These are phyloP conservation scores for Inosperma sp. DNA, from an alignment of 768 basidiomycete species.

Conservation along the genomic window DNA sequence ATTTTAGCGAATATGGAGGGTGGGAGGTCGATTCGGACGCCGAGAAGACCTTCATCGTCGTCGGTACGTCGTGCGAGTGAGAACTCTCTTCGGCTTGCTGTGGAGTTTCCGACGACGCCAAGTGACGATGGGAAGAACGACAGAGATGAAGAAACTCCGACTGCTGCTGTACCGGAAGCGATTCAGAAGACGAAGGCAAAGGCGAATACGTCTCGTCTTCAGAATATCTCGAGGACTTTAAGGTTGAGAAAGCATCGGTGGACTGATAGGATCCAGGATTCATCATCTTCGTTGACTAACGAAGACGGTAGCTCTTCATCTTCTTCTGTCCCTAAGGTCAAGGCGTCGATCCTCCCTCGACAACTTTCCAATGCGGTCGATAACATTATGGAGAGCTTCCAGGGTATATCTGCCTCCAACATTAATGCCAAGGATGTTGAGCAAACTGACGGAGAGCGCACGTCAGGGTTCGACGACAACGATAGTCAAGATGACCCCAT, in stretches of 20 bases:
- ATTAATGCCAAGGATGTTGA: no score
- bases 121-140: slow-evolving; percentile 18
- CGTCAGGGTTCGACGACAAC: no score
- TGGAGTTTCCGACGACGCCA: slow-evolving; percentile 44
- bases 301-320: slow-evolving; percentile 1
- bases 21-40: slow-evolving; percentile 1
- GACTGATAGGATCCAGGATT: slow-evolving; percentile 57
- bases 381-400: slow-evolving; percentile 41
- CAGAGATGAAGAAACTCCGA: slow-evolving; percentile 1
- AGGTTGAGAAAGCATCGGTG: slow-evolving; percentile 56
- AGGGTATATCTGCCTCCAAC: not conserved
- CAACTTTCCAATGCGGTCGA: slow-evolving; percentile 43
- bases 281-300: slow-evolving; percentile 6
- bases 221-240: slow-evolving; percentile 47
- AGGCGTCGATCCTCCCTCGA: slow-evolving; percentile 27
- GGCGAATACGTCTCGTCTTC: slow-evolving; percentile 32
- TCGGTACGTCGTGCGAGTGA: slow-evolving; percentile 1
- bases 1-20: slow-evolving; percentile 3
- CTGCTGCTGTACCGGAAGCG: slow-evolving; percentile 9
- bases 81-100: slow-evolving; percentile 32
- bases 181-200: no score
- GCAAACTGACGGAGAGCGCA: not conserved
- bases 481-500: not conserved
- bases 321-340: not conserved
- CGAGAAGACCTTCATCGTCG: not conserved